phyloP scores from a whole-genome alignment of 805 yeast genomes.

The Starmerella bombi region DNA sequence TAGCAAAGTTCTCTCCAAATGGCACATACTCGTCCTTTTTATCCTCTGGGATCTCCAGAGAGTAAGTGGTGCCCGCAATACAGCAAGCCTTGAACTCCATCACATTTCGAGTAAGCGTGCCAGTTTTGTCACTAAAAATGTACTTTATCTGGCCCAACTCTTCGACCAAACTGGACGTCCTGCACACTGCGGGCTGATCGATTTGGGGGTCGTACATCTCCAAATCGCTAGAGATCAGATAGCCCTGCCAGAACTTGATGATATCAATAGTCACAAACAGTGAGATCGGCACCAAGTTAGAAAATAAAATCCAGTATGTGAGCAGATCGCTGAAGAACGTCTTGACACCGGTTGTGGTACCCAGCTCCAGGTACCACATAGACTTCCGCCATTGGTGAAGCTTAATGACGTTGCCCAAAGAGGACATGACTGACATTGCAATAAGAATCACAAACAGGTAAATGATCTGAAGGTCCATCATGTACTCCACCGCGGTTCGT shows the following conservation, averaged over 20 bases:
- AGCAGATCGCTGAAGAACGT: conserved; percentile 75
- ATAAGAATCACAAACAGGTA: conserved; percentile 75
- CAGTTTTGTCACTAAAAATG: conserved; percentile 93
- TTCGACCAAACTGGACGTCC: conserved; percentile 92
- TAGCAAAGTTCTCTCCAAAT: conserved; percentile 20
- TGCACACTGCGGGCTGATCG: conserved; percentile 88
- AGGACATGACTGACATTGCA: conserved; percentile 61
- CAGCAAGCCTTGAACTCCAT: conserved; percentile 95
- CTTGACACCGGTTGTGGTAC: conserved; percentile 51
- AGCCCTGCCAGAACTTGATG: conserved; percentile 91
- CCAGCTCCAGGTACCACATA: conserved; percentile 53
- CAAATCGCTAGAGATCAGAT: conserved; percentile 81
- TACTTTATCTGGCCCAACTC: conserved; percentile 95
- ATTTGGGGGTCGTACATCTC: conserved; percentile 80
- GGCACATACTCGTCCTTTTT: conserved; percentile 65
- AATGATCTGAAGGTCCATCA: conserved; percentile 82
- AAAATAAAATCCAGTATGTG: conserved; percentile 92
- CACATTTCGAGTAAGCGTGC: conserved; percentile 86
- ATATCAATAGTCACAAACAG: conserved; percentile 92
- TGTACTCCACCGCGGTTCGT: conserved; percentile 90
- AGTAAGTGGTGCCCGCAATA: conserved; percentile 83
- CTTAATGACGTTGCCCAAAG: conserved; percentile 76
- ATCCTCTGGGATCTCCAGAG: conserved; percentile 84
- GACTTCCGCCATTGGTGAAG: conserved; percentile 39
- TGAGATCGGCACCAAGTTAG: conserved; percentile 95